These are phyloP conservation scores for Gossypium schwendimanii DNA, from an alignment of 441 rosid species.

Conservation along the genomic window DNA sequence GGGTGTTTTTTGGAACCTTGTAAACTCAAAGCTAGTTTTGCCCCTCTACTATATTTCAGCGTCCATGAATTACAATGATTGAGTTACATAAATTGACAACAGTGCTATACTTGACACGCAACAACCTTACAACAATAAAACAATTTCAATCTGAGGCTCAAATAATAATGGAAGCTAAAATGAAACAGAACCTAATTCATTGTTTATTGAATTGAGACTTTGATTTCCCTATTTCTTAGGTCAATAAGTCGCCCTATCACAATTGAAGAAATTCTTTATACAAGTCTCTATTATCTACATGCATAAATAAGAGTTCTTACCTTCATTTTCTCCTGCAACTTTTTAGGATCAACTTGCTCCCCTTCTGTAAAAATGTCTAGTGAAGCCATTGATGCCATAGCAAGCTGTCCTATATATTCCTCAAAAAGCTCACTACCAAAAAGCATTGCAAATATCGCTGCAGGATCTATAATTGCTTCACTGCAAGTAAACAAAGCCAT, in stretches of 20 bases:
- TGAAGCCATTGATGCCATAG: slow-evolving; percentile 99
- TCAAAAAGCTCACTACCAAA: slow-evolving; percentile 98
- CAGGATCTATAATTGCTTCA: slow-evolving; percentile 88
- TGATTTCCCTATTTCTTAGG: neutral
- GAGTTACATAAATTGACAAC: neutral
- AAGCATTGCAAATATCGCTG: slow-evolving; percentile 93
- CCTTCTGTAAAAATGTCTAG: slow-evolving; percentile 76
- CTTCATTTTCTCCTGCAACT: slow-evolving; percentile 87
- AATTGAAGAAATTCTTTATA: slow-evolving; percentile 1
- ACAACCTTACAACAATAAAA: neutral
- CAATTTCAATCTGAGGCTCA: neutral
- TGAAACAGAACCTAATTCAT: neutral
- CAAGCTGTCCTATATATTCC: slow-evolving; percentile 91
- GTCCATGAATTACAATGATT: neutral
- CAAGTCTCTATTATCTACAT: neutral
- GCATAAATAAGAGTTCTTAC: slow-evolving; percentile 20
- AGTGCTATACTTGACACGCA: neutral
- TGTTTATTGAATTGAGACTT: neutral
- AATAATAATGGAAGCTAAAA: neutral
- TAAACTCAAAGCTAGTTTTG: neutral
- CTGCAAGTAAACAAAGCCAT: slow-evolving; percentile 35
- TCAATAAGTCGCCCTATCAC: neutral
- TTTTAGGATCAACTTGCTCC: slow-evolving; percentile 74
- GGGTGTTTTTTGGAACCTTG: neutral
- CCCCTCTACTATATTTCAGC: neutral